Conservation (phyloP, 768 basidiomycete species). For the Boletus reticuloceps region DNA sequence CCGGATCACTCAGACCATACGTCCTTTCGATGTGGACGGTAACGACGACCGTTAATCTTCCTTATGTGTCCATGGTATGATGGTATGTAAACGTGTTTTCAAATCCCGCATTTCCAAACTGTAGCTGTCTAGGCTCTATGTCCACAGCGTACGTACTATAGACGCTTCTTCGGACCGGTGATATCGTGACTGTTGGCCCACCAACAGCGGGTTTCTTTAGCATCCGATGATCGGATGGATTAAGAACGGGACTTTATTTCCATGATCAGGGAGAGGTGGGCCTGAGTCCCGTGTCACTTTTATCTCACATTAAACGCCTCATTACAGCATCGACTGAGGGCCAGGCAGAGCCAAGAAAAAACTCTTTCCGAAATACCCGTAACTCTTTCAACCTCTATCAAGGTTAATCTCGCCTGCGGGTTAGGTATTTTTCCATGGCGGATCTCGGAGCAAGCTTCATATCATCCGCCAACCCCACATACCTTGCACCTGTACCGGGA, state of each 20-base stretch:
- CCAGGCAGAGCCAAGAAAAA: constrained; percentile 4
- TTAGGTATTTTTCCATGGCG: constrained; percentile 5
- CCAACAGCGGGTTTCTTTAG: constrained; percentile 9
- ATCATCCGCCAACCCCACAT: background rate
- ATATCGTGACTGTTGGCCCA: constrained; percentile 9
- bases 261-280: constrained; percentile 10
- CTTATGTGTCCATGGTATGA: constrained; percentile 12
- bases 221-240: constrained; percentile 19
- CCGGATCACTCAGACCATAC: background rate
- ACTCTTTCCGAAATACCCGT: constrained; percentile 14
- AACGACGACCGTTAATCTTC: constrained; percentile 9
- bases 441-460: constrained; percentile 11
- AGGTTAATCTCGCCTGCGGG: constrained; percentile 26
- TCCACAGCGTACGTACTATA: constrained; percentile 20
- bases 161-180: constrained; percentile 10
- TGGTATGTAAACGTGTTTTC: constrained; percentile 11
- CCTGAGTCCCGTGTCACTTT: constrained; percentile 8
- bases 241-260: constrained; percentile 10
- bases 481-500: background rate
- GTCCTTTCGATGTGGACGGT: constrained; percentile 1
- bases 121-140: constrained; percentile 9
- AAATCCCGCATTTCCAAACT: background rate
- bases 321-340: constrained; percentile 20
- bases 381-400: constrained; percentile 6
- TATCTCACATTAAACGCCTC: constrained; percentile 20